Evolutionary conservation across 257 asterid genomes (phyloP).

Genomic region (Datura wrightii): DNA sequence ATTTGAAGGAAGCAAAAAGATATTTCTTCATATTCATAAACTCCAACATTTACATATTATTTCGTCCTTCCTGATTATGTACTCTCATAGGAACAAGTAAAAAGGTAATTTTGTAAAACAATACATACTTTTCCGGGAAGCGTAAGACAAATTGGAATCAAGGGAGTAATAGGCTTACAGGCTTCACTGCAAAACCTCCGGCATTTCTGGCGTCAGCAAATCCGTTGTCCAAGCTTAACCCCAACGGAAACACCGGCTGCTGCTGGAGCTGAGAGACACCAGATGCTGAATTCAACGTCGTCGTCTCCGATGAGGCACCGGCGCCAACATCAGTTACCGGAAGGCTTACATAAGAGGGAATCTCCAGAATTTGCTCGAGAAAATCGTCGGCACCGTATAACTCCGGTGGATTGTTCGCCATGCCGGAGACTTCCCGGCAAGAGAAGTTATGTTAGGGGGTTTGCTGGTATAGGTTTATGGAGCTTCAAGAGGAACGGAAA

Average conservation of each 20-base stretch:
- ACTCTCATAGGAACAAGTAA: neutral
- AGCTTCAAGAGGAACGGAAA: neutral
- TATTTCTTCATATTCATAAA: neutral
- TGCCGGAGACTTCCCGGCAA: conserved; percentile 45
- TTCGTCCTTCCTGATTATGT: neutral
- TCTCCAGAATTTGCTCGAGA: conserved; percentile 76
- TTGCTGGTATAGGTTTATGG: neutral
- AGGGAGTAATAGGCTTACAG: conserved; percentile 45
- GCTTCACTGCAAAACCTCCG: conserved; percentile 51
- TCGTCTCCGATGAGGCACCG: conserved; percentile 47
- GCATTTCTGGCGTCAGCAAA: conserved; percentile 52
- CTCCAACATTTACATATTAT: neutral
- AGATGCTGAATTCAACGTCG: conserved; percentile 45
- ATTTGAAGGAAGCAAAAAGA: neutral
- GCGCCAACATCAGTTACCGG: conserved; percentile 46
- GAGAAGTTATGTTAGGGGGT: neutral
- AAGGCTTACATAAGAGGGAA: conserved; percentile 62
- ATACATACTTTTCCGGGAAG: neutral
- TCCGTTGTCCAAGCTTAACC: conserved; percentile 67
- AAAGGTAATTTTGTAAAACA: neutral
- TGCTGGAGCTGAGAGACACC: conserved; percentile 28
- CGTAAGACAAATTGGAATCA: neutral
- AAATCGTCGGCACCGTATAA: conserved; percentile 65
- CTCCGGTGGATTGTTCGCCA: conserved; percentile 62
- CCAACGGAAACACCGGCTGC: conserved; percentile 62